Evolutionary conservation across 2,329 filamentous ascomycete species (phyloP).

Genomic region (Elsinoe ampelina): DNA sequence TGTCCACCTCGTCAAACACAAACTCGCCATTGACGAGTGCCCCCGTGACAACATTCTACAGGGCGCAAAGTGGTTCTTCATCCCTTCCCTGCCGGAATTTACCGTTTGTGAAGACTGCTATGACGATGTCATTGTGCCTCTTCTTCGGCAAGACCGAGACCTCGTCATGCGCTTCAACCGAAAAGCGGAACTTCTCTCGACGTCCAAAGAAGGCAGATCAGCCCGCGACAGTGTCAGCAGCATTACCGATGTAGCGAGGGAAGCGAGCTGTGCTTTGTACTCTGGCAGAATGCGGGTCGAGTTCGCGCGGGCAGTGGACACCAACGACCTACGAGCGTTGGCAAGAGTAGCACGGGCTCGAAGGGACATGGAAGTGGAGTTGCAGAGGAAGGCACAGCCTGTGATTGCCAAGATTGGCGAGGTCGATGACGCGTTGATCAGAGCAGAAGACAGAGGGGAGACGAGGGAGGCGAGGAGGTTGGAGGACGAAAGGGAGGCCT

Average conservation of each 20-base stretch:
- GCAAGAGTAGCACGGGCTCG: conserved; percentile 51
- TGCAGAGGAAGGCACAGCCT: conserved; percentile 30
- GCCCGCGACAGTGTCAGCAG: conserved; percentile 28
- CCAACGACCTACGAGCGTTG: conserved; percentile 58
- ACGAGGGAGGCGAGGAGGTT: conserved; percentile 33
- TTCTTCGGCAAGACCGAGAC: conserved; percentile 43
- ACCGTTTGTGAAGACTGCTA: conserved; percentile 85
- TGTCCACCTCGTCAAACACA: conserved; percentile 52
- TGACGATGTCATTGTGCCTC: conserved; percentile 65
- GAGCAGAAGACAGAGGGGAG: conserved; percentile 32
- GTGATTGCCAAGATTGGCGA: conserved; percentile 37
- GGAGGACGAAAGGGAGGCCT: conserved; percentile 48
- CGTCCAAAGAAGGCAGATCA: conserved; percentile 35
- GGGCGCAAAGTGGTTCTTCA: conserved; percentile 66
- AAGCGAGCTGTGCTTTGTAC: conserved; percentile 63
- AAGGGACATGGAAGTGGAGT: conserved; percentile 49
- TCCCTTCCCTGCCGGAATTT: conserved; percentile 62
- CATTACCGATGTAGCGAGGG: conserved; percentile 5
- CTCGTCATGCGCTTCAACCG: conserved; percentile 59
- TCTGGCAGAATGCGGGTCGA: conserved; percentile 67
- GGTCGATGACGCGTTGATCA: conserved; percentile 18
- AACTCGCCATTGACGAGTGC: conserved; percentile 55
- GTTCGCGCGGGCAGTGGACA: conserved; percentile 57
- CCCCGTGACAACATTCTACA: conserved; percentile 51
- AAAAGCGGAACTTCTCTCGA: conserved; percentile 47